Base-by-base conservation (phyloP, 768 basidiomycete species). In the Albatrellus ellisii region DNA sequence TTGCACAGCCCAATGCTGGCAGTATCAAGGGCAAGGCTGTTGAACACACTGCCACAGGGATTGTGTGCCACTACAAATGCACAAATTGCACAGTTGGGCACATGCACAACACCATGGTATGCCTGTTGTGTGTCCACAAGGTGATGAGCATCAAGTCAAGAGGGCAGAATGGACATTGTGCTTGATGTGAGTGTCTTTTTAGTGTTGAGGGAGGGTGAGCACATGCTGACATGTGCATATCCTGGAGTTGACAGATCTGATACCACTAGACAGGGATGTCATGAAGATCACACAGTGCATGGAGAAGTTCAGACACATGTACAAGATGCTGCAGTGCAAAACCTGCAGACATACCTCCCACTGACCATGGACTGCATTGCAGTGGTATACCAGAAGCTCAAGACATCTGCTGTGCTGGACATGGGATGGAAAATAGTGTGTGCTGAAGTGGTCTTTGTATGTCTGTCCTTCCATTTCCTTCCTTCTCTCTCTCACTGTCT, bases 321-420 rank as follows among this genome's bases (percentile, higher is more conserved):
- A 94, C 43, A 86, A 94, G 51, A 72, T 85, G 2, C 64, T 95
- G 53, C 86, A 91, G 53, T 75, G 84, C 49, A 97, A n/a, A n/a
- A 94, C 63, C 61, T 98, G 58, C 88, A 89, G 53, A 73, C 75
- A 2, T 85, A 95, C 58, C 70, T 98, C 37, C 75, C 85, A 25
- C 72, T 90, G 28, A 83, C 88, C 17, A 99, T 98, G 95, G 89
- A 91, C 55, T 76, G 81, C 22, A 74, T 98, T 22, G 81, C 84
- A 37, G 77, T 72, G 11, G 73, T 92, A 11, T 84, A 94, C 52
- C 80, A 80, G 43, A 75, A 72, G 44, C 64, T 77, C 44, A 94
- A 94, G 59, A 63, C 66, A 8, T 79, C 81, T 22, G 63, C 70
- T 33, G 75, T 75, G 17, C 72, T 80, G 10, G 90, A 94, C 54